Conservation (phyloP, 2,329 filamentous ascomycete species). For the Meredithiella fracta region DNA sequence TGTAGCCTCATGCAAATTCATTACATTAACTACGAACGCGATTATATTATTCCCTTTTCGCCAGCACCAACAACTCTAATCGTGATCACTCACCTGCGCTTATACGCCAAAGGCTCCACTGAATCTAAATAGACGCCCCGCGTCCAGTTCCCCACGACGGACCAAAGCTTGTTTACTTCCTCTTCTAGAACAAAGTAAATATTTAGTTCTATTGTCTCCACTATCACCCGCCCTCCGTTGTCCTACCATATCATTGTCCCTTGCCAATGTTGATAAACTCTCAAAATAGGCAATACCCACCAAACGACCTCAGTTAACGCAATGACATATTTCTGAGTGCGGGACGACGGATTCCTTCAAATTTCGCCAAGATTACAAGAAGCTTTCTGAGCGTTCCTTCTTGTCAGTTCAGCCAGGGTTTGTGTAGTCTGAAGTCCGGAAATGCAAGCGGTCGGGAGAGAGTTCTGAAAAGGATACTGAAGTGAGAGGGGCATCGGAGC, state of each 20-base stretch:
- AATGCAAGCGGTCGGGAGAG: neutral
- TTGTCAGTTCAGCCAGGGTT: neutral
- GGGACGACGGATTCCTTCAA: slow-evolving; percentile 1
- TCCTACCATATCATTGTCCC: neutral
- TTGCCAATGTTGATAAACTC: neutral
- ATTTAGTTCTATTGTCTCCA: neutral
- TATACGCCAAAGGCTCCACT: neutral
- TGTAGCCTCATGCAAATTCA: too few species aligned
- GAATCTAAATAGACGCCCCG: neutral
- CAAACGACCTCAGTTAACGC: neutral
- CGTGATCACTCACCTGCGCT: neutral
- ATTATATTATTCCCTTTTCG: too few species aligned
- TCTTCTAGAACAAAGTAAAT: slow-evolving; percentile 7
- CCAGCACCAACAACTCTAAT: neutral
- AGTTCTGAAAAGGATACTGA: neutral
- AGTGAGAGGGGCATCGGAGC: neutral
- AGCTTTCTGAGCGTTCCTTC: slow-evolving; percentile 1
- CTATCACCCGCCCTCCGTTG: slow-evolving; percentile 2
- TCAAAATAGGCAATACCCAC: neutral
- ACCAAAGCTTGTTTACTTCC: slow-evolving; percentile 1
- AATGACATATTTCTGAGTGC: neutral
- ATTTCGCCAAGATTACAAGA: neutral
- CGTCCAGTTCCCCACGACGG: neutral
- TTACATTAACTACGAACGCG: too few species aligned
- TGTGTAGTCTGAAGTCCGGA: neutral